Percentiles rank a stretch among this genome's conserved stretches.
Conservation (phyloP, 257 asterid genomes). For the Salvia splendens region DNA sequence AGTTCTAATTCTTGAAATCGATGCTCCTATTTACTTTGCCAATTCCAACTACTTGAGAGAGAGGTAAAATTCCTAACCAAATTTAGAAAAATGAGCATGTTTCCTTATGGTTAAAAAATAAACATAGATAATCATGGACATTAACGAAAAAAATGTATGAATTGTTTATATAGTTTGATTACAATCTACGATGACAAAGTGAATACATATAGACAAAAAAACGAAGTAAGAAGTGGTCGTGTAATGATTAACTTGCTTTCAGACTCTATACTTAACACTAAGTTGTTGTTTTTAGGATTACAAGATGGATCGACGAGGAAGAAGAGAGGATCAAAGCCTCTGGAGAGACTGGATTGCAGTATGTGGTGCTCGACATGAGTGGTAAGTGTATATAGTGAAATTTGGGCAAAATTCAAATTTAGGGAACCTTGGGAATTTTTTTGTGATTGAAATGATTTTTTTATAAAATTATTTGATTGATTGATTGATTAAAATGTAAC, state of each 20-base stretch:
- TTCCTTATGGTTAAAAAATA: background rate
- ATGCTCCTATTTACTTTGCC: slow-evolving; percentile 90
- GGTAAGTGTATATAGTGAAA: slow-evolving; percentile 44
- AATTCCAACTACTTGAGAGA: slow-evolving; percentile 89
- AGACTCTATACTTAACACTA: too few relatives aligned
- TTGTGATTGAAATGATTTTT: background rate
- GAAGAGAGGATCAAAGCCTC: slow-evolving; percentile 63
- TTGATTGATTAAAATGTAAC: background rate
- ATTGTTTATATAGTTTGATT: too few relatives aligned
- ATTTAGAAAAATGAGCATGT: background rate
- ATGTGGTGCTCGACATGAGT: slow-evolving; percentile 74
- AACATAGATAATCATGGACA: too few relatives aligned
- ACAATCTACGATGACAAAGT: too few relatives aligned
- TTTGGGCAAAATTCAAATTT: background rate
- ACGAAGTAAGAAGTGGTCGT: too few relatives aligned
- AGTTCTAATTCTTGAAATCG: slow-evolving; percentile 74
- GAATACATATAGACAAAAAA: too few relatives aligned
- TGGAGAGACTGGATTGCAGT: slow-evolving; percentile 60
- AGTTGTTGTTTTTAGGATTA: slow-evolving; percentile 44
- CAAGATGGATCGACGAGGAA: slow-evolving; percentile 92
- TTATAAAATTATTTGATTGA: background rate
- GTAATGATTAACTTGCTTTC: too few relatives aligned
- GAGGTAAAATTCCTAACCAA: slow-evolving; percentile 43
- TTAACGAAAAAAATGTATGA: too few relatives aligned
- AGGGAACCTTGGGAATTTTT: too few relatives aligned